Evolutionary conservation across 805 yeast species (phyloP), one percentile per base, ranked within the genome.

Genomic region (Komagataella phaffii): DNA sequence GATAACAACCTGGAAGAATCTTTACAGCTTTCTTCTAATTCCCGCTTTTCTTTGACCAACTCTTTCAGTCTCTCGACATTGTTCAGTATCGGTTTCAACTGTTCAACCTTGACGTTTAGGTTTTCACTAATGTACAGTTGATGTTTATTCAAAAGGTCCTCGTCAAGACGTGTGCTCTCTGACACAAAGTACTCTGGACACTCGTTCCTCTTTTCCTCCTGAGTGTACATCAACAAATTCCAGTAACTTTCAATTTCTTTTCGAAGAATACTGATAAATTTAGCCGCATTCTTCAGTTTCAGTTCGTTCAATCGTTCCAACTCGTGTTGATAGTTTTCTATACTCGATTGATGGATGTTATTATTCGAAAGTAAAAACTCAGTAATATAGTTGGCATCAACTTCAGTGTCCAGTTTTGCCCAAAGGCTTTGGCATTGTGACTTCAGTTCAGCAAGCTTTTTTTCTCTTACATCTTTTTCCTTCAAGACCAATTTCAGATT

Each of bases 1-100:
- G 84, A 79, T 48, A 85, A 64, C 46, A 90, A 71, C 55, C 98
- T 74, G 0, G 91, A 80, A 0, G 97, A 81, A 62, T 91, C 93
- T 59, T 80, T 83, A 1, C 85, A 76, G 3, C 93, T 80, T 54
- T 80, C 84, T 44, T 75, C 83, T 44, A 93, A 72, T 48, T 76
- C 76, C 1, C 63, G 56, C 54, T 84, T 85, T 56, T 88, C 95
- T 12, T 70, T 65, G 45, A 80, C 63, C 23, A 89, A 64, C 2
- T 72, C 74, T 47, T 76, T 69, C 55, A 86, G 74, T 47, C 75
- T 77, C 3, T 75, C 71, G 30, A 85, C 76, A n/a, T 77, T 64
- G 10, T 70, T 66, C 46, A 88, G 64, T 6, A 88, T 69, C 0
- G 83, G 81, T 55, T 74, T 74, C 54, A 80, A 73, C 3, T 71